Base-by-base conservation (phyloP, 305 asterid genomes). In the Fraxinus paxiana region DNA sequence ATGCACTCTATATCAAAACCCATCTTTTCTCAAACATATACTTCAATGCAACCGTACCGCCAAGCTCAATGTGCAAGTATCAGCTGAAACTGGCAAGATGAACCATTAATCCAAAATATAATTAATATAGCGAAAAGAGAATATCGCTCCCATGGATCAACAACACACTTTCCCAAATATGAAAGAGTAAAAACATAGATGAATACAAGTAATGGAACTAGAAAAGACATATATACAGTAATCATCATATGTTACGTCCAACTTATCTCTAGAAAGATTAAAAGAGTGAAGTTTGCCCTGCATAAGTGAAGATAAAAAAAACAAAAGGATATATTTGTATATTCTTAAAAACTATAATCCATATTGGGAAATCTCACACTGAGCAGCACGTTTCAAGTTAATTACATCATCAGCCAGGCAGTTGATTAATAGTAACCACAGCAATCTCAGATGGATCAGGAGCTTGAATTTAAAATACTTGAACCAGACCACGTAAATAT, bases 1-100 rank as follows among this genome's bases (percentile, higher is more conserved):
- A 95, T 88, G 90, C 97, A 92, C 87, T 92, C 97, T 3, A 90
- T 93, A 85, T 95, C 99, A 82, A 92, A 95, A 33, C 99, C 99
- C 99, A 95, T 95, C 20, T 22, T 30, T 63, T 43, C 84, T 82
- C 82, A 69, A 78, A 51, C 81, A 77, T 65, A 67, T 18, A 65
- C 54, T 71, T 75, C 51, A 78, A 72, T 48, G 18, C 34, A 61
- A 13, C 38, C 74, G 73, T 78, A 79, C 73, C 70, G 10, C 74
- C 74, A 30, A 30, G 38, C 10, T 12, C 31, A 67, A 10, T 67
- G 22, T 4, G 38, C 20, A 28, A 28, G 35, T 6, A 67, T 28
- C 38, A 26, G 74, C 74, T 67, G 74, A 13, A 30, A 67, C 18
- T 13, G 9, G 18, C 74, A 67, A 67, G 74, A 67, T 67, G 20